Evolutionary conservation across 371 early-diverging fungal species (phyloP), one percentile per base, ranked within the genome.

Genomic region (Mucor sp.): DNA sequence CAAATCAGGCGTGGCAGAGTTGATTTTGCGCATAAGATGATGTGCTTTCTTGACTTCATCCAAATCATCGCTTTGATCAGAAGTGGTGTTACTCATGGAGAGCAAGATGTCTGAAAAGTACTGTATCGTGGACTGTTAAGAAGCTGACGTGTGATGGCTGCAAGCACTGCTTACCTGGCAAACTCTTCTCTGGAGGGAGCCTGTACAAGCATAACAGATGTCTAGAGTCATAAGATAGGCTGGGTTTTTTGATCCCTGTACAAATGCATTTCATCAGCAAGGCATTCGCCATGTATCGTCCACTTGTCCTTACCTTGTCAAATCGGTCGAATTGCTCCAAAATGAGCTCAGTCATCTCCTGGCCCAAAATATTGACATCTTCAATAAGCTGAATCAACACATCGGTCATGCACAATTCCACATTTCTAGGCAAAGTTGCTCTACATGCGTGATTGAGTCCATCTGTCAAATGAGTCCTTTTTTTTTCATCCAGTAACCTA

Each of bases 111-210:
- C 94, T 30, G 89, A 85, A 76, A 94, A 94, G 75, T 93, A 90
- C 86, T 90, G 9, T 32, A 19, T 0, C 21, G 25, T 11, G 1
- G 3, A 50, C 12, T 6, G 47, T 47, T 9, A 47, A 17, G 4
- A 33, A 33, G 8, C 7, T 19, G 37, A 14, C 37, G 11, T 14
- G 1, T 11, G 14, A 14, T 37, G 2, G 8, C 1, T 17, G 27
- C 25, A 25, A 21, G 23, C 11, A n/a, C 3, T 1, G 4, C 15
- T 55, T 62, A 93, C 93, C 79, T 94, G 95, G 66, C 91, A 93
- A 14, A 95, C 87, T 73, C 94, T 94, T 74, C 93, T 87, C 77
- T 98, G 99, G 32, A 98, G 86, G 5, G 86, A 81, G 60, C 93
- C 94, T 0, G 92, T 77, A 41, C 91, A 85, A 6, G 75, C 79